These are phyloP conservation scores for Heritiera fomes DNA, from an alignment of 345 rosid species.

Conservation along the genomic window DNA sequence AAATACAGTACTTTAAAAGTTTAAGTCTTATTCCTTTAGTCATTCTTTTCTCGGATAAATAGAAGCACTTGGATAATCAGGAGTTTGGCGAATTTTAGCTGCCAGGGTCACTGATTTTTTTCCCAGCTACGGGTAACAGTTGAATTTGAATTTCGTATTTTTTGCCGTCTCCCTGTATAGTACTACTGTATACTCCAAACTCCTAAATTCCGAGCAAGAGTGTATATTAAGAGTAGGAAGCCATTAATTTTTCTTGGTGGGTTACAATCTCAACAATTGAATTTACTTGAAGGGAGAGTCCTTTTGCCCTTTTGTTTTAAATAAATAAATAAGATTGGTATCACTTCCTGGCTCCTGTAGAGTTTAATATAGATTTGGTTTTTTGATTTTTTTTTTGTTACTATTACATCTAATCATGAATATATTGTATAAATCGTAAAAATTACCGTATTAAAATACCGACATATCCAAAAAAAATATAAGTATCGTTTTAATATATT, in stretches of 20 bases:
- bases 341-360: too few relatives aligned
- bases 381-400: too few relatives aligned
- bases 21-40: too few relatives aligned
- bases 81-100: conserved; percentile 16
- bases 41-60: neutral
- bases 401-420: too few relatives aligned
- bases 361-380: too few relatives aligned
- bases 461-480: too few relatives aligned
- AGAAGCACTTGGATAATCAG: neutral
- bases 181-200: neutral
- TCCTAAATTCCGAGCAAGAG: neutral
- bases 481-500: too few relatives aligned
- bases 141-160: neutral
- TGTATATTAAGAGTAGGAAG: neutral
- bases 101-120: neutral
- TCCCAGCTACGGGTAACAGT: neutral
- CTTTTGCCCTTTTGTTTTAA: too few relatives aligned
- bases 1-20: neutral
- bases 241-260: neutral
- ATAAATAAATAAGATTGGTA: too few relatives aligned
- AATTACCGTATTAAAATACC: too few relatives aligned
- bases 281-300: too few relatives aligned
- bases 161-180: neutral
- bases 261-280: neutral
- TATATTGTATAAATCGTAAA: too few relatives aligned